Base-by-base conservation (phyloP, 441 rosid species). In the Viola pubescens region DNA sequence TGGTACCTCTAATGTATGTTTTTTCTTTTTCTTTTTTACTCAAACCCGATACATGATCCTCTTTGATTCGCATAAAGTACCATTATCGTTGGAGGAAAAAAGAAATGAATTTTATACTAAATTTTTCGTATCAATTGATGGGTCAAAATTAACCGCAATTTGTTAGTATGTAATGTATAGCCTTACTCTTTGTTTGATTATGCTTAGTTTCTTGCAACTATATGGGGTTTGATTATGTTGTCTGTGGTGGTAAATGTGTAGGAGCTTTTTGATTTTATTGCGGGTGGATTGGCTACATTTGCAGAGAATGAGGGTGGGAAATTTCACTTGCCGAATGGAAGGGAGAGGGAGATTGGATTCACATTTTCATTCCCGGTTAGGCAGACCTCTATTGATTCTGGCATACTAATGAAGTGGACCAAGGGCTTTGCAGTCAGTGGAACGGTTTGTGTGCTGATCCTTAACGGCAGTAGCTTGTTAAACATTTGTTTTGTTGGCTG, bases 301-400 rank as follows among this genome's bases (percentile, higher is more conserved):
- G 82, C 75, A 4, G 63, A 74, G 39, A 78, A 69, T n/a, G 91
- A 85, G 66, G 75, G 81, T 6, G 81, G 78, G 45, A 69, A 70
- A 59, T 88, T 86, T 75, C 71, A 52, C 55, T 59, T 88, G 49
- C 79, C 77, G 4, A 44, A 58, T 60, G 95, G 88, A 59, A 85
- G 80, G 65, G 75, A 78, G 75, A 77, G 96, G 58, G 96, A 91
- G 70, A 75, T 86, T 49, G 98, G 96, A 5, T 88, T 91, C 69
- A 86, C 98, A 6, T 91, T 91, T 60, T 88, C 98, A 26, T 91
- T 91, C 76, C 95, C 98, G 2, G 89, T 91, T 64, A 69, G 76
- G 53, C 96, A 86, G 69, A 84, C 82, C 4, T 82, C 98, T 4
- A 79, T 88, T 61, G 87, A 84, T 64, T 84, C 98, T 2, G 95